phyloP scores from a whole-genome alignment of 345 rosid genomes.

The Citrus sp. region DNA sequence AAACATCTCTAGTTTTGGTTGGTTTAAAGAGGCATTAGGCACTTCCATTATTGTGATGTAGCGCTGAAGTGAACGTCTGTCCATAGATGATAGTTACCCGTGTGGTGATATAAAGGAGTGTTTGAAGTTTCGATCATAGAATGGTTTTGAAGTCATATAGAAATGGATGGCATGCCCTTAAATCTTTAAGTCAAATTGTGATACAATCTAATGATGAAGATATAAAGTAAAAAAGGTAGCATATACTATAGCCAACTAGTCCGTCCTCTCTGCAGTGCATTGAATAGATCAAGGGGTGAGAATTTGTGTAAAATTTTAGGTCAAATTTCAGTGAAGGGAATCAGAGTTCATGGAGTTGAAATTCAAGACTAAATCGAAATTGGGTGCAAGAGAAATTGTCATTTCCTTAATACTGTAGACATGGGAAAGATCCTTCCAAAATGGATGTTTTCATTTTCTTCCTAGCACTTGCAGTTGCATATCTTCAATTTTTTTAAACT shows the following conservation, averaged over 20 bases:
- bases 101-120: background rate
- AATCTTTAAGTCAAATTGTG: background rate
- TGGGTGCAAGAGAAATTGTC: background rate
- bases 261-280: background rate
- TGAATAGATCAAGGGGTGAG: background rate
- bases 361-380: background rate
- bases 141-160: background rate
- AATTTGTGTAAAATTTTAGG: background rate
- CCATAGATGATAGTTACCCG: background rate
- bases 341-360: background rate
- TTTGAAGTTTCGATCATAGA: background rate
- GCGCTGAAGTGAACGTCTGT: background rate
- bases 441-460: background rate
- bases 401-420: background rate
- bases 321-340: background rate
- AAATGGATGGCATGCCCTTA: background rate
- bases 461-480: background rate
- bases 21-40: background rate
- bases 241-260: background rate
- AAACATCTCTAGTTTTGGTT: background rate
- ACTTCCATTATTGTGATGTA: background rate
- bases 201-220: background rate
- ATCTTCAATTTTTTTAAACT: background rate
- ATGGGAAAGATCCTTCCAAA: background rate
- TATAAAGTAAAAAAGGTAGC: background rate